Conservation (phyloP, 108 stramenopile genomes). For the Cyclostephanos tholiformis region DNA sequence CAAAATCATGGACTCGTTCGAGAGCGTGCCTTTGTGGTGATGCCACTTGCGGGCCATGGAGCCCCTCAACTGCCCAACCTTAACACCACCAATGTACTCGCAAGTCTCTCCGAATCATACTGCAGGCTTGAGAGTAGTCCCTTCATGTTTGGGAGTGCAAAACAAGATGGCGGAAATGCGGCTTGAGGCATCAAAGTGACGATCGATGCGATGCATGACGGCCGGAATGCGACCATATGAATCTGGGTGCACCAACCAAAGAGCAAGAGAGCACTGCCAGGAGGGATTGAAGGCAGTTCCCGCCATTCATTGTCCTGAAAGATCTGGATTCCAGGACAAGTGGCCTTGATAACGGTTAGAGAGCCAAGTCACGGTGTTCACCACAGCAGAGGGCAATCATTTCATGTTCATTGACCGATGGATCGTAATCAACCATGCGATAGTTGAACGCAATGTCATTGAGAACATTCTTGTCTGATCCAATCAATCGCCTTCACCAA, state of each 20-base stretch:
- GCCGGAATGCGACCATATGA: conserved; percentile 41
- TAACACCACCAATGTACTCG: conserved; percentile 28
- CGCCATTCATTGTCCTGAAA: conserved; percentile 5
- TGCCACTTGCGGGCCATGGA: conserved; percentile 36
- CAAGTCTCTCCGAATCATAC: conserved; percentile 20
- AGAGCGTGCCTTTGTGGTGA: conserved; percentile 30
- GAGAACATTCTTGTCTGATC: conserved; percentile 22
- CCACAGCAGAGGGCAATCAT: conserved; percentile 27
- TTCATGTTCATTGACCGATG: neutral
- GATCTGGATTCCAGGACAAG: conserved; percentile 24
- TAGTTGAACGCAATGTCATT: conserved; percentile 36
- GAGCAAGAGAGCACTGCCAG: conserved; percentile 19
- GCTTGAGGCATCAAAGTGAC: neutral
- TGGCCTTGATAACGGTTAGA: conserved; percentile 25
- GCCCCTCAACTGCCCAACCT: conserved; percentile 24
- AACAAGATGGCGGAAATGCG: conserved; percentile 31
- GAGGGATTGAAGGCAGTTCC: conserved; percentile 13
- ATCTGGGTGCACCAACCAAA: conserved; percentile 45
- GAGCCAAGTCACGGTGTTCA: conserved; percentile 46
- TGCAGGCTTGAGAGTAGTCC: conserved; percentile 34
- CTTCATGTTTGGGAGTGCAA: conserved; percentile 31
- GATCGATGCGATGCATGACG: conserved; percentile 24
- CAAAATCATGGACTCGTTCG: conserved; percentile 14
- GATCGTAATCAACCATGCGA: conserved; percentile 47
- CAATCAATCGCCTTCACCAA: conserved; percentile 27